Evolutionary conservation across 768 basidiomycete genomes (phyloP).

Genomic region (Termitomyces sp.): DNA sequence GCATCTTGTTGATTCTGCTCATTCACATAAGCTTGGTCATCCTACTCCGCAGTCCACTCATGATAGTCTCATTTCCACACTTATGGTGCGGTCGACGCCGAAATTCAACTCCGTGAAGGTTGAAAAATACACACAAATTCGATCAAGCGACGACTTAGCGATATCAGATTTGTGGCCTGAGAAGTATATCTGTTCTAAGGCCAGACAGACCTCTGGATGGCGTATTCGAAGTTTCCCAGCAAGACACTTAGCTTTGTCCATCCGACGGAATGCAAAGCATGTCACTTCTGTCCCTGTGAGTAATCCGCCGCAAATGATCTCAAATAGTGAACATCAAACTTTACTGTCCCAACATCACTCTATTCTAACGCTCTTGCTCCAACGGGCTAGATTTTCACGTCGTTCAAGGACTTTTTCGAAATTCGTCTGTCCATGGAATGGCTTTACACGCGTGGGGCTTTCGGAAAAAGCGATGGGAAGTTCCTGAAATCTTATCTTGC

Average conservation of each 20-base stretch:
- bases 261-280: too few relatives aligned
- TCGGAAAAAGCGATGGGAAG: not conserved
- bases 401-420: not conserved
- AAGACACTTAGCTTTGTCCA: not conserved
- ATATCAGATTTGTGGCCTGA: not conserved
- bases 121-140: not conserved
- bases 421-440: not conserved
- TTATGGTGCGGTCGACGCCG: not conserved
- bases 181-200: not conserved
- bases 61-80: not conserved
- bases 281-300: not conserved
- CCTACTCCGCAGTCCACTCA: too few relatives aligned
- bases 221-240: not conserved
- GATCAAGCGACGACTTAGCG: not conserved
- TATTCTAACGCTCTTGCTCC: conserved; percentile 12
- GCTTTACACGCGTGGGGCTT: not conserved
- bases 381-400: conserved; percentile 16
- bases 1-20: not conserved
- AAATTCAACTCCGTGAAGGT: not conserved
- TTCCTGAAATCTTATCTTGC: not conserved
- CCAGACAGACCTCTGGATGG: not conserved
- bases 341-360: not conserved
- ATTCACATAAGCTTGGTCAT: not conserved
- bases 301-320: not conserved
- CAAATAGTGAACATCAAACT: not conserved